Conservation (phyloP, 345 rosid species). For the Citrus mangshanensis region DNA sequence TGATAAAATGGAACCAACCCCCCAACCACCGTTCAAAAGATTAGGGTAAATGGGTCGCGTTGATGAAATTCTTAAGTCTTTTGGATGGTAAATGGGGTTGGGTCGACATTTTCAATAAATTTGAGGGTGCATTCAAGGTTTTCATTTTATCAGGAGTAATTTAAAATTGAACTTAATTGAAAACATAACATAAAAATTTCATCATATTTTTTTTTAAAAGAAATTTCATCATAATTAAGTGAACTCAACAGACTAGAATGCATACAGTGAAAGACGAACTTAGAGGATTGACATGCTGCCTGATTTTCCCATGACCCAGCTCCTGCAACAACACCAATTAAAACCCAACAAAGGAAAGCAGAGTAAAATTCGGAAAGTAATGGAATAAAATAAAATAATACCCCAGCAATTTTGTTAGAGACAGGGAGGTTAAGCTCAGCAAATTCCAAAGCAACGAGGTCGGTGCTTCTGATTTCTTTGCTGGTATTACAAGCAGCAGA, state of each 20-base stretch:
- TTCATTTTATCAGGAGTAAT: too few relatives aligned
- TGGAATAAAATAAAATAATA: constrained; percentile 14
- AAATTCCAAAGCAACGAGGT: constrained; percentile 72
- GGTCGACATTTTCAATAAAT: too few relatives aligned
- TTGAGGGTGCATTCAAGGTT: too few relatives aligned
- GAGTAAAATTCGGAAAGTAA: not conserved
- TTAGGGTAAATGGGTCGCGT: too few relatives aligned
- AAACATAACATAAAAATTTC: not conserved
- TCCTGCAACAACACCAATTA: constrained; percentile 42
- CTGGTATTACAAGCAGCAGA: constrained; percentile 13
- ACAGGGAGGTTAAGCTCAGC: constrained; percentile 67
- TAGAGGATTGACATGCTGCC: constrained; percentile 96
- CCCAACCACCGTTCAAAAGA: too few relatives aligned
- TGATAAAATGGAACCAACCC: too few relatives aligned
- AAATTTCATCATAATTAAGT: not conserved
- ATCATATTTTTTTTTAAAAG: not conserved
- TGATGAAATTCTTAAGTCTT: too few relatives aligned
- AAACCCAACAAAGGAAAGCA: not conserved
- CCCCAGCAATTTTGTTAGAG: constrained; percentile 48
- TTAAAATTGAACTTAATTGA: too few relatives aligned
- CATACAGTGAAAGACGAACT: constrained; percentile 76
- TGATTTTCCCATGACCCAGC: constrained; percentile 69
- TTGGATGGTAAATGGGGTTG: too few relatives aligned
- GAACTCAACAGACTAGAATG: constrained; percentile 9
- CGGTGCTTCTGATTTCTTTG: constrained; percentile 42